Evolutionary conservation across 306 rosid species (phyloP), one percentile per base, ranked within the genome.

Genomic region (Gastrolobium bilobum): DNA sequence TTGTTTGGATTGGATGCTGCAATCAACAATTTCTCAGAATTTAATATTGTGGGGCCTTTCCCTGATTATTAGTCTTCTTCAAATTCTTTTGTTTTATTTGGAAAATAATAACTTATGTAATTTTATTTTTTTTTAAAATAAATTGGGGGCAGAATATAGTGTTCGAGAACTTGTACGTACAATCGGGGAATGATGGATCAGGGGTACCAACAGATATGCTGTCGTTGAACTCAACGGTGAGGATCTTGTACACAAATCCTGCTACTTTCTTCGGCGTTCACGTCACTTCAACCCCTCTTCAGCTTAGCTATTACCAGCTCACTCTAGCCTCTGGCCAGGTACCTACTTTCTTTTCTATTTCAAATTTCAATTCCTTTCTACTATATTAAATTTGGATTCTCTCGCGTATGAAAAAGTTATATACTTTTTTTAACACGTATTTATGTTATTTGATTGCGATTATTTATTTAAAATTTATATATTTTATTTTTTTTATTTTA

Each of bases 241-340:
- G 78, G 86, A 88, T 95, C 8, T 29, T 59, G 5, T 95, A 89
- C 84, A 86, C 68, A 58, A 95, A 95, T 67, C 94, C 92, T 0
- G 97, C 85, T 13, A 90, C 98, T 2, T 95, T 95, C 78, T 95
- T 92, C 83, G 97, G 97, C 35, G 89, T 91, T 75, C 99, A 95
- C 58, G 99, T 92, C 90, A 88, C 88, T 42, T 85, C 91, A 0
- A 90, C 91, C 1, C 98, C 96, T 5, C 59, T 95, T 52, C 82
- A 86, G 3, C 97, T 95, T 20, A 84, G 42, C 43, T 91, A 86
- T 68, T 87, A 76, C 84, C 94, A 92, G 86, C 98, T 92, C 64
- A 63, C 48, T 7, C 31, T 95, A 2, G 99, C 93, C 26, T 87
- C 96, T 4, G 99, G 96, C 9, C 91, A 88, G 99, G 99, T 92